Base-by-base conservation (phyloP, 768 basidiomycete species). In the Boletus bicolor region DNA sequence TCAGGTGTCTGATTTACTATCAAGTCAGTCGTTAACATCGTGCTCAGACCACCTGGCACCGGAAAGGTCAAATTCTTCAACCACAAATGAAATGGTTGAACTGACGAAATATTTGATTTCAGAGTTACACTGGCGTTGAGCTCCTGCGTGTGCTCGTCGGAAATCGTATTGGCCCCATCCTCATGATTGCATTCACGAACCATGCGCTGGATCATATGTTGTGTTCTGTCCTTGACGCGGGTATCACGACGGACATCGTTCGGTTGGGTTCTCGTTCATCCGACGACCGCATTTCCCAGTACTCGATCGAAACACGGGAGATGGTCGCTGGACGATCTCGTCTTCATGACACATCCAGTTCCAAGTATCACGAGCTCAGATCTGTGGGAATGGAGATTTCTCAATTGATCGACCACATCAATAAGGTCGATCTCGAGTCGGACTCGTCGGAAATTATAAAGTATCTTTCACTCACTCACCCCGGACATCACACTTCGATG, bases 171-270 rank as follows among this genome's bases (percentile, higher is more conserved):
- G 70, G 74, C 2, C 86, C 82, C 0, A 83, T 88, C 49, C 71
- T 77, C 3, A 71, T 84, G 62, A 78, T 84, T 28, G 79, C 88
- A 0, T 89, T 84, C 70, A 91, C 89, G 0, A 91, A 91, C 59
- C 90, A 91, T 43, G 89, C 89, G 0, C 75, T 91, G 3, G 89
- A 91, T 54, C 86, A 90, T 58, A 79, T 91, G 72, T 72, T 91
- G 2, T 73, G 72, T 5, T 82, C 82, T 0, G 79, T 90, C 4
- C 75, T 91, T 1, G 86, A 91, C 58, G 80, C 79, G 0, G 66
- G 69, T 0, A 88, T 91, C 58, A 89, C 88, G 0, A 68, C 72
- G 0, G 79, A 82, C 37, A 73, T 91, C 21, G 79, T 90, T 3
- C 83, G 90, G 0, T 75, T 90, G 7, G 90, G 90, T 0, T 78